Base-by-base conservation (phyloP, 306 rosid genomes). In the Citrullus mucosospermus region DNA sequence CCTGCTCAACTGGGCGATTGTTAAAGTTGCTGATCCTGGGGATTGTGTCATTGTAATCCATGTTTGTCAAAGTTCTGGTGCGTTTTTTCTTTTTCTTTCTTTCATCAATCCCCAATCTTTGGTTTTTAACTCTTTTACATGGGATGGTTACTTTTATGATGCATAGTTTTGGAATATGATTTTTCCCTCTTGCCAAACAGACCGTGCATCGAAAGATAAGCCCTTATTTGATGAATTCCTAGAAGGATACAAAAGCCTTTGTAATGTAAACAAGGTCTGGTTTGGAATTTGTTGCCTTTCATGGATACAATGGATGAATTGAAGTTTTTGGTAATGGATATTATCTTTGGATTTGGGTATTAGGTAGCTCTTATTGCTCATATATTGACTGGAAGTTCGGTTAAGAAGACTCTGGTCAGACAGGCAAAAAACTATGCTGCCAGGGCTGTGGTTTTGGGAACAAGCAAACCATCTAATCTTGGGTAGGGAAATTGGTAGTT, bases 1-100 rank as follows among this genome's bases (percentile, higher is more conserved):
- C 15, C 86, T 95, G 16, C 88, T 95, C 14, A 84, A 88, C 66
- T 95, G 99, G 99, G 97, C 99, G 78, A 86, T 95, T 55, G 85
- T 84, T 48, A 90, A 92, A 81, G 90, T 93, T 55, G 93, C 99
- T 51, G 86, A 87, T 51, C 93, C 97, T 57, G 97, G 97, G 66
- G 97, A 91, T 81, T 85, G 82, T 78, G 97, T 95, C 78, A 67
- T 91, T 80, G 99, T 97, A 55, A 60, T 87, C 59, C 89, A 92
- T 82, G 90, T 95, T 60, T 86, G 88, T 72, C 86, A 84, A 86
- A 87, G 63, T 83, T 58, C 87, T 55, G 97, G 97, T 95, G 81
- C 69, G 5, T 15, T 6, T 53, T 48, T 16, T n/a, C 4, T 15
- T 15, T 15, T 1, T 53, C 2, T 38, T 6, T 48, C 15, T 3